Evolutionary conservation across 2,329 filamentous ascomycete species (phyloP).

Genomic region (Ophiostoma australiae): DNA sequence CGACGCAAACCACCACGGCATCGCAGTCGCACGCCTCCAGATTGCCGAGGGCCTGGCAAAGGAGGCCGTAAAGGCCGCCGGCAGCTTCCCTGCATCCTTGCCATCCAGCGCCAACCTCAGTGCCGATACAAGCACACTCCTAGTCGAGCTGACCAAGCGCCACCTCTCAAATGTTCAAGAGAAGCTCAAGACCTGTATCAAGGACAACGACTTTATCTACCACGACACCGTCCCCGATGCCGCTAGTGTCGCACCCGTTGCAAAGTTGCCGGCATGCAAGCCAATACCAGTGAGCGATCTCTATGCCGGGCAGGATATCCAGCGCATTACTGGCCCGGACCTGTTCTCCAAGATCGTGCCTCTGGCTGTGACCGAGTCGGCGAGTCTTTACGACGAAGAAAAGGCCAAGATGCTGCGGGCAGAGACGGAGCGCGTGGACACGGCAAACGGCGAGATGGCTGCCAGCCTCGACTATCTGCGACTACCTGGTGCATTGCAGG

Average conservation of each 20-base stretch:
- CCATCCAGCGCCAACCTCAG: constrained; percentile 78
- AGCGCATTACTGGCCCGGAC: constrained; percentile 92
- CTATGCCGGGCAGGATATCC: constrained; percentile 95
- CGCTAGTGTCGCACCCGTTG: constrained; percentile 71
- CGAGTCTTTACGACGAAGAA: constrained; percentile 95
- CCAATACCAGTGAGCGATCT: constrained; percentile 95
- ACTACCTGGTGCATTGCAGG: constrained; percentile 79
- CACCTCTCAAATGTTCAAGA: constrained; percentile 77
- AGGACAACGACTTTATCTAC: constrained; percentile 98
- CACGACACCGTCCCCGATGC: constrained; percentile 87
- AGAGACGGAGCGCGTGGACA: constrained; percentile 88
- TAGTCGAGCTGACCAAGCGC: constrained; percentile 79
- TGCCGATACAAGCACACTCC: constrained; percentile 66
- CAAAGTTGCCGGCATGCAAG: constrained; percentile 91
- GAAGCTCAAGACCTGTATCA: constrained; percentile 68
- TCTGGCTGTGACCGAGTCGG: constrained; percentile 91
- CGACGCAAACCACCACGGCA: constrained; percentile 79
- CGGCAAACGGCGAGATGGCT: constrained; percentile 91
- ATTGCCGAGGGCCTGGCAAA: constrained; percentile 72
- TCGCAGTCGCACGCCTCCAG: constrained; percentile 76
- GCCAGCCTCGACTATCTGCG: constrained; percentile 91
- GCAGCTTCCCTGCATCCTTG: constrained; percentile 72
- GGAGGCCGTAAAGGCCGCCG: constrained; percentile 71
- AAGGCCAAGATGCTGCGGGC: constrained; percentile 93
- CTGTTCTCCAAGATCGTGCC: constrained; percentile 96